These are phyloP conservation scores for Xylaria sp. DNA, from an alignment of 2,329 filamentous ascomycete species.

Conservation along the genomic window DNA sequence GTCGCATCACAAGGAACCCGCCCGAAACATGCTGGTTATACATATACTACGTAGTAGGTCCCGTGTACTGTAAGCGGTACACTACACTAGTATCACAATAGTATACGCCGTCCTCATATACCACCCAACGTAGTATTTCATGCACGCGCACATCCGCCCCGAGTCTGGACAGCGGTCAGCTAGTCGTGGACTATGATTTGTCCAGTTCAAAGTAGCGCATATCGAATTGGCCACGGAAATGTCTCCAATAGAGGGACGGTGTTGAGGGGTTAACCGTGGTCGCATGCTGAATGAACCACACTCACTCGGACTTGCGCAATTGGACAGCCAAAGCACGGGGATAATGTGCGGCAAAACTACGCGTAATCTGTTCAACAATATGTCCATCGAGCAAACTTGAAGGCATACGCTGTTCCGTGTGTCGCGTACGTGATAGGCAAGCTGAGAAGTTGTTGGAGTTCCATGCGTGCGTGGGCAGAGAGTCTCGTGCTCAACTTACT, in stretches of 20 bases:
- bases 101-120: neutral
- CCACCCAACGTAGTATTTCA: conserved; percentile 5
- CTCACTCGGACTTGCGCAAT: neutral
- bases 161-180: neutral
- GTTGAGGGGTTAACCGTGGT: neutral
- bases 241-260: conserved; percentile 11
- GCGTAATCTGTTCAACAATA: neutral
- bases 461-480: neutral
- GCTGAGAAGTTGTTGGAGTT: neutral
- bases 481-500: neutral
- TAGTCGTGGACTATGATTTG: conserved; percentile 6
- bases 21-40: conserved; percentile 4
- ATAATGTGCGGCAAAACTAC: neutral
- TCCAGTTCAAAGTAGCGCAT: neutral
- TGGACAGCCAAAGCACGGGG: neutral
- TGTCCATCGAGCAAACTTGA: neutral
- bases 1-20: conserved; percentile 1
- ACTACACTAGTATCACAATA: too few relatives aligned
- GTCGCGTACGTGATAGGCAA: neutral
- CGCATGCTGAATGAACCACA: neutral
- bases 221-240: neutral
- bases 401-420: neutral
- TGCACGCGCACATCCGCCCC: neutral
- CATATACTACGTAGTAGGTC: too few relatives aligned
- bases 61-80: too few relatives aligned